phyloP scores from a whole-genome alignment of 116 monocot genomes.

The Posidonia oceanica region DNA sequence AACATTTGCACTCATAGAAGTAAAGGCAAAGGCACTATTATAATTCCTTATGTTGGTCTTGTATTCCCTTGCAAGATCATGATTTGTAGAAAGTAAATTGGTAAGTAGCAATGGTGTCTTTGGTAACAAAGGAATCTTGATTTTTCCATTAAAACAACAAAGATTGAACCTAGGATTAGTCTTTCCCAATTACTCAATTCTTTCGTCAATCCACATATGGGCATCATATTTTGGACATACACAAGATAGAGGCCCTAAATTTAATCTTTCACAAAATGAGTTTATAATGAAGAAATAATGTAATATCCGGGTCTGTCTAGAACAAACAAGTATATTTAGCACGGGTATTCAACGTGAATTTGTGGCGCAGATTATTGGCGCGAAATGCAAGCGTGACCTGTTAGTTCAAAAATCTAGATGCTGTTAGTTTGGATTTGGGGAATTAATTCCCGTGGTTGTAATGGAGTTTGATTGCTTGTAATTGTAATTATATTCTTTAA shows the following conservation, averaged over 20 bases:
- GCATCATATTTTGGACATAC: background rate
- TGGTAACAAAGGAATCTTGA: background rate
- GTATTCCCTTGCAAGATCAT: background rate
- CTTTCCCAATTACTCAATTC: background rate
- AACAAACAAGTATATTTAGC: too few relatives aligned
- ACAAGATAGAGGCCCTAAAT: background rate
- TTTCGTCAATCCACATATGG: background rate
- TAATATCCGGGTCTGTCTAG: too few relatives aligned
- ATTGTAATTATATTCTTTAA: too few relatives aligned
- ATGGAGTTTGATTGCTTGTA: too few relatives aligned
- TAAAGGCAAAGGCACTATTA: background rate
- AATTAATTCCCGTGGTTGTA: too few relatives aligned
- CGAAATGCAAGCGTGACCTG: too few relatives aligned
- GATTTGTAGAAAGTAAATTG: background rate
- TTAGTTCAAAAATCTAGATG: too few relatives aligned
- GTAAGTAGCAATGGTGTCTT: background rate
- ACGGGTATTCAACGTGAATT: too few relatives aligned
- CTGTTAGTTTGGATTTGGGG: too few relatives aligned
- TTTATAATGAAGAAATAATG: too few relatives aligned
- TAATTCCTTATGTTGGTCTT: background rate
- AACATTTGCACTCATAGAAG: too few relatives aligned
- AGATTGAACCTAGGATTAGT: background rate
- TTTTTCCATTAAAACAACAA: background rate
- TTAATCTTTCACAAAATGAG: background rate
- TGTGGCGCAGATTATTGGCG: too few relatives aligned